Evolutionary conservation across 2,329 filamentous ascomycete species (phyloP).

Genomic region (Colletotrichum sp.): DNA sequence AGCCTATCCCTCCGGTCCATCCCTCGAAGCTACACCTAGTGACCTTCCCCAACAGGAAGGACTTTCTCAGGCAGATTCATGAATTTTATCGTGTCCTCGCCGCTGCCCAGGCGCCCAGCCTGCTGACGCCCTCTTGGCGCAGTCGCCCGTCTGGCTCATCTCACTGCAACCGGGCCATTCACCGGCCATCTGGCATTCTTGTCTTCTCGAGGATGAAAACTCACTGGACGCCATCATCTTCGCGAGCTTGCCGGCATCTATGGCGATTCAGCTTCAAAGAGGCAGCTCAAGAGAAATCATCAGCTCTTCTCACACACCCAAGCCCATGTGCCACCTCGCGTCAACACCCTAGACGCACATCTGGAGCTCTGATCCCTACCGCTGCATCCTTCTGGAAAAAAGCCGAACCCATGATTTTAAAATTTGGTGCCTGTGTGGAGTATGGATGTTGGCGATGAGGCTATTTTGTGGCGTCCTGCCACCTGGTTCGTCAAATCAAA

Average conservation of each 20-base stretch:
- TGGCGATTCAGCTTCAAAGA: neutral
- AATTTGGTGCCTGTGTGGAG: neutral
- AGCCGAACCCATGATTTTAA: neutral
- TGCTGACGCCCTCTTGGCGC: constrained; percentile 19
- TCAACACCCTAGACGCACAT: neutral
- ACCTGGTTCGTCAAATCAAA: neutral
- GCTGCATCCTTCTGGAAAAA: neutral
- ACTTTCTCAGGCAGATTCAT: neutral
- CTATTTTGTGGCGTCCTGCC: constrained; percentile 1
- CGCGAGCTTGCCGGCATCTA: constrained; percentile 6
- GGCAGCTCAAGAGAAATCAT: neutral
- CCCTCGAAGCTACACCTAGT: neutral
- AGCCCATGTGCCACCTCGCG: neutral
- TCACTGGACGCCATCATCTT: neutral
- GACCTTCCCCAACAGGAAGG: constrained; percentile 14
- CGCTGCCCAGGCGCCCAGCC: constrained; percentile 6
- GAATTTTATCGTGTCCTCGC: neutral
- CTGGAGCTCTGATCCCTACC: neutral
- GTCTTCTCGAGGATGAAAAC: neutral
- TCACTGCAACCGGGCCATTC: neutral
- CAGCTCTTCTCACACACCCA: neutral
- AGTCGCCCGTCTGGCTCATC: neutral
- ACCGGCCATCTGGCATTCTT: neutral
- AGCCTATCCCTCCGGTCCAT: neutral
- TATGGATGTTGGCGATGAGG: neutral